Evolutionary conservation across 495 filamentous ascomycete species (phyloP), one percentile per base, ranked within the genome.

Genomic region (Articulospora tetracladia): DNA sequence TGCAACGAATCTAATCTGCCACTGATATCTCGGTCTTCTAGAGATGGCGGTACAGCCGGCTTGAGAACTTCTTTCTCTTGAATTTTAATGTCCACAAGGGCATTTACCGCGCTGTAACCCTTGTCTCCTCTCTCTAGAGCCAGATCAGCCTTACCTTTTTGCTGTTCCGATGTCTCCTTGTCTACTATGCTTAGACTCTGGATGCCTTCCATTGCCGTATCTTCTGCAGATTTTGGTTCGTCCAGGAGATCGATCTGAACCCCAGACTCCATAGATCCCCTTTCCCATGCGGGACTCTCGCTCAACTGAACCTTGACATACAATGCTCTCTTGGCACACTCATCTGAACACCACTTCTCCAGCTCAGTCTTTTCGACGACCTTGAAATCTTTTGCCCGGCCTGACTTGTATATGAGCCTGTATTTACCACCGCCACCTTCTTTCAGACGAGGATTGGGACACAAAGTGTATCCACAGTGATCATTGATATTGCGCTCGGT

Each of bases 281-380:
- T 79, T 66, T 87, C 80, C 89, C 90, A 94, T 8, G 87, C 87
- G 0, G 90, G 89, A 59, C 85, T 83, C 61, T 90, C 86, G 34
- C 75, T 84, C 25, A 98, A 79, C 74, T 98, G 94, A 39, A 93
- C 88, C 64, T 90, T 87, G 60, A 98, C 76, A 72, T 89, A 95
- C 63, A 96, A 74, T 19, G 89, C 92, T 36, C 87, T 79, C 63
- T 85, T 79, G 1, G 86, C 88, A 77, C 94, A 98, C 19, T 76
- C 76, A 47, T 88, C 81, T 0, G 85, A 89, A 69, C 94, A 98
- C 91, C 95, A 98, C 68, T 87, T 86, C 72, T 95, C 91, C 11
- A 93, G 65, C 65, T 87, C 81, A 55, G 84, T 82, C 10, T 76
- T 80, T 12, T 63, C 44, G 13, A 70, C 66, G 28, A 70, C 61